A percentile compares a stretch with the other conserved stretches of the same genome.
Evolutionary conservation across 352 stramenopile genomes (phyloP).

Genomic region (Plasmopara halstedii): DNA sequence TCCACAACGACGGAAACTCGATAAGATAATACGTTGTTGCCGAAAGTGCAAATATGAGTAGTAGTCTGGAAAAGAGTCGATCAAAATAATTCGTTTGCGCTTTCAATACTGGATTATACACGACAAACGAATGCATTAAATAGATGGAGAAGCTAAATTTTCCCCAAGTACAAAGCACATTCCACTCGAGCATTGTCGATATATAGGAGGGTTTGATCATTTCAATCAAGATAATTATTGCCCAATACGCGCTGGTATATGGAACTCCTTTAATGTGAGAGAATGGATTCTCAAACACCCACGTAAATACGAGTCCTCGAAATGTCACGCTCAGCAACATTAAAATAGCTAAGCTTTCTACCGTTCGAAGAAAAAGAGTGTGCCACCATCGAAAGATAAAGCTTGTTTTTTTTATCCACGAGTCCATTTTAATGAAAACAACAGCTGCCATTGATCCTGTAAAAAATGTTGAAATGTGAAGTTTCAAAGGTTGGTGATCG

Average conservation of each 20-base stretch:
- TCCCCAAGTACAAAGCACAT: conserved; percentile 18
- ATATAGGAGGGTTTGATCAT: conserved; percentile 19
- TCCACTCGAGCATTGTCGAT: conserved; percentile 21
- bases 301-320: conserved; percentile 19
- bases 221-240: conserved; percentile 13
- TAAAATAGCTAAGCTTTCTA: conserved; percentile 18
- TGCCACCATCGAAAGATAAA: conserved; percentile 15
- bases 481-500: conserved; percentile 7
- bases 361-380: conserved; percentile 19
- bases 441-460: conserved; percentile 28
- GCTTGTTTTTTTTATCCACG: conserved; percentile 13
- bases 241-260: conserved; percentile 13
- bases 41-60: conserved; percentile 19
- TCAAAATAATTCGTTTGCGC: conserved; percentile 26
- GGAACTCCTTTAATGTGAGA: conserved; percentile 5
- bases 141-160: conserved; percentile 22
- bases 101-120: conserved; percentile 13
- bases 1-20: conserved; percentile 1
- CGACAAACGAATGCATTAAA: conserved; percentile 16
- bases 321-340: conserved; percentile 19
- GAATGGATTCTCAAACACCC: conserved; percentile 14
- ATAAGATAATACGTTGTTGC: conserved; percentile 6
- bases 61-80: conserved; percentile 22
- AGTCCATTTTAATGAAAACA: conserved; percentile 19
- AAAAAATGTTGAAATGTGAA: conserved; percentile 27